These are phyloP conservation scores for Coffea eugenioides DNA, from an alignment of 257 asterid genomes.

Conservation along the genomic window DNA sequence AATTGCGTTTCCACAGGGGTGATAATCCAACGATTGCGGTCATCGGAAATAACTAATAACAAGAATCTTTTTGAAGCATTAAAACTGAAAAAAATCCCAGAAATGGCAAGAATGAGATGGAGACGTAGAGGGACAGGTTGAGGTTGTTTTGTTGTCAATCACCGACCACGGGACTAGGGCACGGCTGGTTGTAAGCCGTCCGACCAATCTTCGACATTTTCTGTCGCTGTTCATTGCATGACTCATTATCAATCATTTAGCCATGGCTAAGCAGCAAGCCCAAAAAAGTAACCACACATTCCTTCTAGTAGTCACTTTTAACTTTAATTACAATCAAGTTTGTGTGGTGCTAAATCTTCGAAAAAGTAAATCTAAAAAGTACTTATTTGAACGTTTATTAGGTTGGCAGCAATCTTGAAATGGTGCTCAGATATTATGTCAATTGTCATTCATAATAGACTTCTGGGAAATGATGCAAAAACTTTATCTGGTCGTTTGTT, in stretches of 20 bases:
- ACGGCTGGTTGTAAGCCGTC: constrained; percentile 24
- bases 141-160: constrained; percentile 2
- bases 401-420: background rate
- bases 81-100: background rate
- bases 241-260: background rate
- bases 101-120: background rate
- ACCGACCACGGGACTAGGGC: constrained; percentile 24
- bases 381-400: constrained; percentile 21
- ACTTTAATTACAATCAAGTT: constrained; percentile 6
- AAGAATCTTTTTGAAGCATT: background rate
- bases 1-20: too few relatives aligned
- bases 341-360: background rate
- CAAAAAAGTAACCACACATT: background rate
- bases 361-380: constrained; percentile 18
- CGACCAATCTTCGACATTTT: constrained; percentile 28
- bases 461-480: constrained; percentile 1
- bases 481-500: constrained; percentile 6
- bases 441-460: constrained; percentile 17
- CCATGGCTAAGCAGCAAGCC: constrained; percentile 1
- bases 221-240: constrained; percentile 14
- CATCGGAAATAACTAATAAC: too few relatives aligned
- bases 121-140: background rate
- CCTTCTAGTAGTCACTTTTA: background rate
- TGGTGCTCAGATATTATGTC: constrained; percentile 13
- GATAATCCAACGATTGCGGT: too few relatives aligned